These are phyloP conservation scores for Clitoria ternatea DNA, from an alignment of 306 rosid genomes.

Conservation along the genomic window DNA sequence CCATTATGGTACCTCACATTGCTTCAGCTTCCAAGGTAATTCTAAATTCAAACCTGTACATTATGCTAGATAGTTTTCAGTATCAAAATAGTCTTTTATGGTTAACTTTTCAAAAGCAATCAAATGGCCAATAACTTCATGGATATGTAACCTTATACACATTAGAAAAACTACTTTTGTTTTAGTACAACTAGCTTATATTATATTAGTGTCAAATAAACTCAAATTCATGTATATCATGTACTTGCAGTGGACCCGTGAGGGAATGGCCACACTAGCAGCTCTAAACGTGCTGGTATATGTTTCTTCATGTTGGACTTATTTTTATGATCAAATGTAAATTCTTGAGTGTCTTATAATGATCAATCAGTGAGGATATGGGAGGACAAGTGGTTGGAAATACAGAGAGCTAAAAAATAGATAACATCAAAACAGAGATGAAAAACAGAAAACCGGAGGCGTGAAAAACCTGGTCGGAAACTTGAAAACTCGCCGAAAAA, in stretches of 20 bases:
- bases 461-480: too few species aligned
- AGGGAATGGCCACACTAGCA: constrained; percentile 99
- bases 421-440: too few species aligned
- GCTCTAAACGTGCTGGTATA: constrained; percentile 97
- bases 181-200: too few species aligned
- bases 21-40: constrained; percentile 98
- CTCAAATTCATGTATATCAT: neutral
- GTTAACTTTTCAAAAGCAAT: constrained; percentile 2
- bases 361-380: too few species aligned
- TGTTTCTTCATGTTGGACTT: constrained; percentile 9
- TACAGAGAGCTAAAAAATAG: too few species aligned
- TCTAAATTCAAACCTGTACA: neutral
- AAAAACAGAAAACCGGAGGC: too few species aligned
- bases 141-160: too few species aligned
- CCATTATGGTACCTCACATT: constrained; percentile 92
- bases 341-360: neutral
- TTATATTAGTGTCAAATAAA: too few species aligned
- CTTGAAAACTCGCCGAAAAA: too few species aligned
- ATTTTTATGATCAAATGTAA: constrained; percentile 12
- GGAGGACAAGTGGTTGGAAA: too few species aligned
- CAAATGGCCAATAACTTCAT: too few species aligned
- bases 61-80: neutral
- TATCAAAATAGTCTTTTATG: neutral
- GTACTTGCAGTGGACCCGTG: constrained; percentile 92
- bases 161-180: too few species aligned